These are phyloP conservation scores for Syzygium jambos DNA, from an alignment of 345 rosid species.

Conservation along the genomic window DNA sequence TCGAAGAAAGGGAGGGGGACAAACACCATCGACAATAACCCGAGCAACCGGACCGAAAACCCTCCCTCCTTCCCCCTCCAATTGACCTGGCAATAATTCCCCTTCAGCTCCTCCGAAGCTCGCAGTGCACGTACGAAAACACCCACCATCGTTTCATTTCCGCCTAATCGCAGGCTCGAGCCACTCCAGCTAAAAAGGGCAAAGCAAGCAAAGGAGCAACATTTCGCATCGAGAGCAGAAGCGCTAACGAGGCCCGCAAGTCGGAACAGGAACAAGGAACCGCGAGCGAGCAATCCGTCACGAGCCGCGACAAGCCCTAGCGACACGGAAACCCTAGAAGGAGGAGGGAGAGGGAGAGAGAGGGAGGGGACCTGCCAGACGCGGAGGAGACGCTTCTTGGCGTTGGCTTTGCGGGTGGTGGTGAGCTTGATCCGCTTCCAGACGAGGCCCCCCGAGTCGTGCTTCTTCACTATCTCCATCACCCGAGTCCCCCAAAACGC, in stretches of 20 bases:
- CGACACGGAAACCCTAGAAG: not conserved
- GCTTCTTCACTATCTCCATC: slow-evolving; percentile 92
- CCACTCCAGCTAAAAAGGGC: not conserved
- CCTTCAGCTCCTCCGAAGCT: not conserved
- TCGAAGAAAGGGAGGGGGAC: not conserved
- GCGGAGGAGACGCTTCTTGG: slow-evolving; percentile 89
- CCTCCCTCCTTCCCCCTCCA: not conserved
- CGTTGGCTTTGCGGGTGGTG: slow-evolving; percentile 87
- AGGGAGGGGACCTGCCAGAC: slow-evolving; percentile 72
- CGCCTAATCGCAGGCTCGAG: not conserved
- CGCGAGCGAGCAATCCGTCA: not conserved
- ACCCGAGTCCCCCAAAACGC: slow-evolving; percentile 84
- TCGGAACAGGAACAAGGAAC: not conserved
- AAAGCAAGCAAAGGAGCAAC: not conserved
- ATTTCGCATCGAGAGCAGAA: not conserved
- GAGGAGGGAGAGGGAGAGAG: not conserved
- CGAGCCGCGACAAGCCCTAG: not conserved
- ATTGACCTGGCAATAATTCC: not conserved
- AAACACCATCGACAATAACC: not conserved
- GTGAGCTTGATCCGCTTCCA: slow-evolving; percentile 97
- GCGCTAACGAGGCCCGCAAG: not conserved
- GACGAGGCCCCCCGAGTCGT: slow-evolving; percentile 85
- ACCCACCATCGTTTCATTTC: not conserved
- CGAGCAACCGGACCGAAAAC: not conserved
- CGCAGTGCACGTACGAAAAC: not conserved